Evolutionary conservation across 164 flowering plant genomes (phyloP).

Genomic region (Aristolochia fimbriata): DNA sequence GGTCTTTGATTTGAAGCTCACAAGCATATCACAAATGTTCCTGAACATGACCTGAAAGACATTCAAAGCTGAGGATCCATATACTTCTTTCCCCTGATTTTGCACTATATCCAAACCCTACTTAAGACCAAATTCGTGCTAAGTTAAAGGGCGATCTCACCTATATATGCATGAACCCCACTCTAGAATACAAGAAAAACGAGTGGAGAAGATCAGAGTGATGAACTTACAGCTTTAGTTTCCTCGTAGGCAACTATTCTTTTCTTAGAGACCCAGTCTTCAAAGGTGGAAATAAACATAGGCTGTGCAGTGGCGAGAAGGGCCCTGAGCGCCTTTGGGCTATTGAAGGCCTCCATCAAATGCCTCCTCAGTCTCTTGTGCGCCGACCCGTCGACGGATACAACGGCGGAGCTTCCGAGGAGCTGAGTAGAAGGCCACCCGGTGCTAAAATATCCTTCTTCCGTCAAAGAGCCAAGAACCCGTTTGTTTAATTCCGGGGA

Average conservation of each 20-base stretch:
- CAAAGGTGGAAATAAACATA: slow-evolving; percentile 6
- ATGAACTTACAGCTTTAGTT: slow-evolving; percentile 6
- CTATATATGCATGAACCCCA: no score
- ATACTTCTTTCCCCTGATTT: no score
- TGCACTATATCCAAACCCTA: no score
- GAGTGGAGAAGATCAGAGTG: not conserved
- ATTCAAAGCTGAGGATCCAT: not conserved
- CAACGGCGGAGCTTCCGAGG: slow-evolving; percentile 5
- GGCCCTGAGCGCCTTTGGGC: slow-evolving; percentile 8
- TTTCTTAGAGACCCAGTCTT: slow-evolving; percentile 10
- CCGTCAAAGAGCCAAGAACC: slow-evolving; percentile 11
- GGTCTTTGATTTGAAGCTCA: slow-evolving; percentile 9
- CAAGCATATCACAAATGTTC: slow-evolving; percentile 14
- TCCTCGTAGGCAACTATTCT: slow-evolving; percentile 11
- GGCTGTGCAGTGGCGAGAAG: slow-evolving; percentile 7
- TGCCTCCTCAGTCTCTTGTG: slow-evolving; percentile 10
- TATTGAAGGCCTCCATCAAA: slow-evolving; percentile 14
- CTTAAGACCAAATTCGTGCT: no score
- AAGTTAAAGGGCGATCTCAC: no score
- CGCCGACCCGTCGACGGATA: slow-evolving; percentile 2
- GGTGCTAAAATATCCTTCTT: slow-evolving; percentile 9
- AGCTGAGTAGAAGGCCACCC: slow-evolving; percentile 15
- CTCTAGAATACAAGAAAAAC: no score
- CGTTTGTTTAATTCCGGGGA: slow-evolving; percentile 9
- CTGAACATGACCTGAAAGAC: slow-evolving; percentile 7